Percentiles rank a stretch among this genome's conserved stretches.
These are phyloP conservation scores for Dactylellina haptotyla DNA, from an alignment of 2,329 filamentous ascomycete genomes.

Conservation along the genomic window DNA sequence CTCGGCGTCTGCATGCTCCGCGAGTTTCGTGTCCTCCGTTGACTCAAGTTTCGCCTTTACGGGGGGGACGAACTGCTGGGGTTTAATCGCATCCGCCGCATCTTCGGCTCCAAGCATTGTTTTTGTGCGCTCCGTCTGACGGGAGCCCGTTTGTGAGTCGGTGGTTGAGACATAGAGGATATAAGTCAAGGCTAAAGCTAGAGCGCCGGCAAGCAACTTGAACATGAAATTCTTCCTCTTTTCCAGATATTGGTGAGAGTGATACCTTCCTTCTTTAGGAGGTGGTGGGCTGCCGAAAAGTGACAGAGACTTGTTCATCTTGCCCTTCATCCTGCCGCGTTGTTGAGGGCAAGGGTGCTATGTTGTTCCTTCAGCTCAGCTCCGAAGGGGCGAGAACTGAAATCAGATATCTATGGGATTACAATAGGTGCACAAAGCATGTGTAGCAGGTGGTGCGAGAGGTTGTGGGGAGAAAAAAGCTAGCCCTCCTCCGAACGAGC, in stretches of 20 bases:
- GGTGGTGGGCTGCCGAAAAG: constrained; percentile 48
- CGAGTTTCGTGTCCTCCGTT: constrained; percentile 7
- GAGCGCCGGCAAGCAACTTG: constrained; percentile 35
- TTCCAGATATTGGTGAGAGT: constrained; percentile 50
- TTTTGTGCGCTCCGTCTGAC: constrained; percentile 42
- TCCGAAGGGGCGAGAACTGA: neutral
- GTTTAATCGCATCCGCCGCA: neutral
- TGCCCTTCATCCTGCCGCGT: constrained; percentile 47
- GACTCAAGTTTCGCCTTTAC: constrained; percentile 19
- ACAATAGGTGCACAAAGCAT: neutral
- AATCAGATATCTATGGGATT: neutral
- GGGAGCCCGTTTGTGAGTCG: constrained; percentile 44
- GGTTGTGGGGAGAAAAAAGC: neutral
- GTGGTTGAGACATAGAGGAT: constrained; percentile 40
- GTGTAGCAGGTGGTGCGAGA: neutral
- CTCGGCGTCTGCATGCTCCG: constrained; percentile 6
- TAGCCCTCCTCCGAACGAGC: neutral
- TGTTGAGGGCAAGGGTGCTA: neutral
- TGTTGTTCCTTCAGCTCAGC: neutral
- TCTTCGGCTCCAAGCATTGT: constrained; percentile 14
- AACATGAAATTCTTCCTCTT: constrained; percentile 42
- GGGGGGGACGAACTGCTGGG: constrained; percentile 8
- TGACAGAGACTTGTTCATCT: constrained; percentile 45
- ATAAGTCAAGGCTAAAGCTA: constrained; percentile 38
- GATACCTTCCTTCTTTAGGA: constrained; percentile 48